A percentile compares a stretch with the other conserved stretches of the same genome.
Evolutionary conservation across 2,329 filamentous ascomycete genomes (phyloP).

Genomic region (Clathrospora elynae): DNA sequence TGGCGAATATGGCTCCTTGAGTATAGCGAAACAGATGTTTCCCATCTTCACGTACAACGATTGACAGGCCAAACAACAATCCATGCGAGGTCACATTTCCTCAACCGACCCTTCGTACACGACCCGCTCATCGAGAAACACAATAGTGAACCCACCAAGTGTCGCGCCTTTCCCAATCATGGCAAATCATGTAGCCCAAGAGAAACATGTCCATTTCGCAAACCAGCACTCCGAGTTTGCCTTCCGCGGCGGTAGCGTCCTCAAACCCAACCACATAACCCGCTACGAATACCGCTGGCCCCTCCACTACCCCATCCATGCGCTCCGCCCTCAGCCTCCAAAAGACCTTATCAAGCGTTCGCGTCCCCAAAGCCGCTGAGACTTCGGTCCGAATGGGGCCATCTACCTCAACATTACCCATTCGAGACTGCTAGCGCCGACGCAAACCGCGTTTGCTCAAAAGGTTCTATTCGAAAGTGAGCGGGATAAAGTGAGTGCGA

Average conservation of each 20-base stretch:
- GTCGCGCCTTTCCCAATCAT: not conserved
- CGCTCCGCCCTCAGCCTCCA: constrained; percentile 16
- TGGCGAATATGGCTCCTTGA: no score
- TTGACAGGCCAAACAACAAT: no score
- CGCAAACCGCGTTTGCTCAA: not conserved
- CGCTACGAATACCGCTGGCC: constrained; percentile 22
- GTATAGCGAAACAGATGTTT: no score
- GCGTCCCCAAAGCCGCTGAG: constrained; percentile 14
- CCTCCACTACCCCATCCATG: constrained; percentile 3
- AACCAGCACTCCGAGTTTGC: constrained; percentile 3
- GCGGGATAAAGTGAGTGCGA: constrained; percentile 9
- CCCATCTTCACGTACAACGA: no score
- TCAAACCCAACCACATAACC: constrained; percentile 23
- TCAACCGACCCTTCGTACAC: no score
- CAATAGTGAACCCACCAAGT: no score
- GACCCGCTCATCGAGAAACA: no score
- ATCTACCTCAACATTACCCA: constrained; percentile 16
- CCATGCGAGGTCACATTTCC: no score
- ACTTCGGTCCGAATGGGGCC: constrained; percentile 10
- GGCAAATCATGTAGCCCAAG: not conserved
- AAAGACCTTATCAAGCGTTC: constrained; percentile 6
- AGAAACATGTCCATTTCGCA: not conserved
- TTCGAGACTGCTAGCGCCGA: not conserved
- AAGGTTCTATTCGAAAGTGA: no score
- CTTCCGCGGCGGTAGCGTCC: constrained; percentile 20